Evolutionary conservation across 2,329 filamentous ascomycete species (phyloP).

Genomic region (Sclerotinia subarctica): DNA sequence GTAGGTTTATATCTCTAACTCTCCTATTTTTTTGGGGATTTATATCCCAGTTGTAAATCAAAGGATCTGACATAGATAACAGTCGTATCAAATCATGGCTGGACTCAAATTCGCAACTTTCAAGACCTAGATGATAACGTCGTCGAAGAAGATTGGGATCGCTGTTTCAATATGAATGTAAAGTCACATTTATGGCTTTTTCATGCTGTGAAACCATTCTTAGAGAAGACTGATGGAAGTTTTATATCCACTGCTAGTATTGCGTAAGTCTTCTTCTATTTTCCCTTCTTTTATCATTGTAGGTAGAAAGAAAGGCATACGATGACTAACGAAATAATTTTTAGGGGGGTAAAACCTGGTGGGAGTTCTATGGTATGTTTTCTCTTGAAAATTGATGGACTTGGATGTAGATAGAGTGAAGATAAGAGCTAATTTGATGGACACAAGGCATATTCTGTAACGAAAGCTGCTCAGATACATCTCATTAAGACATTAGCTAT

Average conservation of each 20-base stretch:
- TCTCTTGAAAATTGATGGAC: neutral
- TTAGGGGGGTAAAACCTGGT: slow-evolving; percentile 50
- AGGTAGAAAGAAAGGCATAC: too few relatives aligned
- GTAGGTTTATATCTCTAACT: neutral
- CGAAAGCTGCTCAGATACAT: slow-evolving; percentile 69
- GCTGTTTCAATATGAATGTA: slow-evolving; percentile 59
- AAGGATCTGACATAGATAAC: neutral
- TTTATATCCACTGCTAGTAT: slow-evolving; percentile 64
- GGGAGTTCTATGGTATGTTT: slow-evolving; percentile 55
- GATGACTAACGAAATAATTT: neutral
- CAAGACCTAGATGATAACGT: slow-evolving; percentile 50
- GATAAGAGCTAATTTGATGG: neutral
- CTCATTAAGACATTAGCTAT: slow-evolving; percentile 53
- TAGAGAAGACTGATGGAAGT: slow-evolving; percentile 55
- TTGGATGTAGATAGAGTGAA: too few relatives aligned
- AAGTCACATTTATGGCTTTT: slow-evolving; percentile 60
- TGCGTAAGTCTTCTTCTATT: slow-evolving; percentile 45
- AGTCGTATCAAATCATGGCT: slow-evolving; percentile 70
- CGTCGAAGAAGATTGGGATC: slow-evolving; percentile 58
- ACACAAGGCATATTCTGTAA: slow-evolving; percentile 65
- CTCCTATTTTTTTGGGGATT: too few relatives aligned
- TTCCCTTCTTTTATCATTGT: neutral
- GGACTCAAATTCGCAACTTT: slow-evolving; percentile 48
- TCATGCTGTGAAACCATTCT: slow-evolving; percentile 51
- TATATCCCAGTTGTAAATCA: neutral